Evolutionary conservation across 2,329 filamentous ascomycete species (phyloP).

Genomic region (Fonsecaea monophora): DNA sequence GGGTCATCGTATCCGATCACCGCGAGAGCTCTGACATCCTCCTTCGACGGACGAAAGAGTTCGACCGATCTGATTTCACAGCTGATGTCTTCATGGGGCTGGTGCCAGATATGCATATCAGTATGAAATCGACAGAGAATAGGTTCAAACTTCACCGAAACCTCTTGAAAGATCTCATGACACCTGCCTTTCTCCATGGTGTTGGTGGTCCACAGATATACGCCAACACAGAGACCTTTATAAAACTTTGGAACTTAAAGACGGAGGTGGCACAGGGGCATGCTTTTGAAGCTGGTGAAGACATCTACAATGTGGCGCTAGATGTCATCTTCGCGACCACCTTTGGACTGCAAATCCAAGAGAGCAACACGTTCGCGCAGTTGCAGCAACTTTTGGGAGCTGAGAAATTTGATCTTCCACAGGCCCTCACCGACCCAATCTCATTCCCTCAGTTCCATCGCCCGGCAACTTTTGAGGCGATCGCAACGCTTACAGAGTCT

Average conservation of each 20-base stretch:
- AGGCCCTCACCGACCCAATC: constrained; percentile 6
- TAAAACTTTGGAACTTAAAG: constrained; percentile 46
- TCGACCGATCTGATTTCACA: constrained; percentile 25
- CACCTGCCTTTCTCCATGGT: constrained; percentile 40
- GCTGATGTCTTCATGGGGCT: constrained; percentile 12
- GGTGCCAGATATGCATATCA: constrained; percentile 14
- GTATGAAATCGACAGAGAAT: constrained; percentile 10
- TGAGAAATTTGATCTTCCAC: constrained; percentile 4
- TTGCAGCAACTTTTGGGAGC: constrained; percentile 31
- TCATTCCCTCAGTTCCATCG: constrained; percentile 17
- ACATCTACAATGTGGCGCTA: constrained; percentile 47
- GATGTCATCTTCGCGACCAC: constrained; percentile 51
- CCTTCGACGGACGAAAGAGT: constrained; percentile 36
- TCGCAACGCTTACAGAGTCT: constrained; percentile 32
- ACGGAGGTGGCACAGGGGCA: constrained; percentile 40
- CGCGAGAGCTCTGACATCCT: constrained; percentile 38
- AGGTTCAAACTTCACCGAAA: constrained; percentile 18
- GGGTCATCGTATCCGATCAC: constrained; percentile 49
- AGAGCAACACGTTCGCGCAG: constrained; percentile 38
- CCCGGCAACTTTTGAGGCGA: constrained; percentile 25
- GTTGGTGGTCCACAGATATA: constrained; percentile 43
- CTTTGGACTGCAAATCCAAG: constrained; percentile 47
- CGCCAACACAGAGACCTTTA: constrained; percentile 35
- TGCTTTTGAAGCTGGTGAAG: constrained; percentile 46
- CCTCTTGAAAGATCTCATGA: constrained; percentile 30